These are phyloP conservation scores for Vigna reflexopilosa DNA, from an alignment of 306 rosid species.

Conservation along the genomic window DNA sequence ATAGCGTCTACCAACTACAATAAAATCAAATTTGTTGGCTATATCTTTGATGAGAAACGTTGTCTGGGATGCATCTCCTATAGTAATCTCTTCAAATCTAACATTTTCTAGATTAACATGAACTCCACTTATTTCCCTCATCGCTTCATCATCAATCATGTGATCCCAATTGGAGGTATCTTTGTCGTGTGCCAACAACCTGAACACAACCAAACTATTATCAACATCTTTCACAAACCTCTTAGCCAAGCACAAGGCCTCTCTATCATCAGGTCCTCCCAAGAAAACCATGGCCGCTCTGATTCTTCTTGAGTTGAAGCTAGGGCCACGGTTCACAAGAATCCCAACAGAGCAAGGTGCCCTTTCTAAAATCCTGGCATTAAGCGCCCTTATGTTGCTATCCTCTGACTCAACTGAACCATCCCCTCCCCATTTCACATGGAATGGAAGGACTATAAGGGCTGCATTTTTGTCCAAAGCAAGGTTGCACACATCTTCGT, in stretches of 20 bases:
- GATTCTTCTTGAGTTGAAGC: background rate
- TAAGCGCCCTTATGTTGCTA: slow-evolving; percentile 42
- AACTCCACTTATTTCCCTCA: slow-evolving; percentile 38
- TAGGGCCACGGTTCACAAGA: slow-evolving; percentile 41
- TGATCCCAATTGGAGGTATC: slow-evolving; percentile 39
- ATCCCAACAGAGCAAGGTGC: slow-evolving; percentile 64
- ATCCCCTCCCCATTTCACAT: slow-evolving; percentile 47
- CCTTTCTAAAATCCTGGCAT: slow-evolving; percentile 45
- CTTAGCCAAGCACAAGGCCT: slow-evolving; percentile 54
- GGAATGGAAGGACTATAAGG: slow-evolving; percentile 59
- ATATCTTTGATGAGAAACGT: slow-evolving; percentile 39
- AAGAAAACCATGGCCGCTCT: slow-evolving; percentile 52
- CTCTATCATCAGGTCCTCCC: slow-evolving; percentile 66
- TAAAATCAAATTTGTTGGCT: slow-evolving; percentile 44
- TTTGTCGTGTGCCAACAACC: slow-evolving; percentile 8
- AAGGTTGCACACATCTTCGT: slow-evolving; percentile 53
- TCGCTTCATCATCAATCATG: slow-evolving; percentile 47
- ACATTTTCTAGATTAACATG: slow-evolving; percentile 26
- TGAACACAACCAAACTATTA: slow-evolving; percentile 41
- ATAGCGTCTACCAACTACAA: slow-evolving; percentile 63
- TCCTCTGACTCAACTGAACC: slow-evolving; percentile 51
- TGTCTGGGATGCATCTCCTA: slow-evolving; percentile 47
- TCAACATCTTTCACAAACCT: slow-evolving; percentile 37
- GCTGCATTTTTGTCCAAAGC: slow-evolving; percentile 55
- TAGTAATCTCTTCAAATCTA: slow-evolving; percentile 35